Evolutionary conservation across 2,329 filamentous ascomycete genomes (phyloP).

Genomic region (Drechslerella stenobrocha): DNA sequence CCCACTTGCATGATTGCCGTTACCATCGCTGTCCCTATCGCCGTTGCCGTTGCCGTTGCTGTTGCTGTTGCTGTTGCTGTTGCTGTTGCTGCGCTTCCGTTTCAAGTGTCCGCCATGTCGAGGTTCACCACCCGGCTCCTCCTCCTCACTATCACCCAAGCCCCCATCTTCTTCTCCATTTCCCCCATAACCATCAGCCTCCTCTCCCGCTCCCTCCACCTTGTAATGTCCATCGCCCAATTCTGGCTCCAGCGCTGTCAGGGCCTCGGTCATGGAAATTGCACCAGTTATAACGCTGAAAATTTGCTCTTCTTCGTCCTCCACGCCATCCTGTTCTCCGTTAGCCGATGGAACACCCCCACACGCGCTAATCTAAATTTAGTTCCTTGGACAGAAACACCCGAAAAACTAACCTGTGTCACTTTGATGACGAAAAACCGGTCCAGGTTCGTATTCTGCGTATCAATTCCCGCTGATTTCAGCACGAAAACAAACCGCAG

Average conservation of each 20-base stretch:
- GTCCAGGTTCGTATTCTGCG: slow-evolving; percentile 40
- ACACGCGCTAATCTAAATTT: slow-evolving; percentile 8
- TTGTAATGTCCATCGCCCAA: slow-evolving; percentile 31
- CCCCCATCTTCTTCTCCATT: background rate
- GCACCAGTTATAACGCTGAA: slow-evolving; percentile 39
- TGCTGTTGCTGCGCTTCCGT: slow-evolving; percentile 39
- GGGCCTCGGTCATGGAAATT: slow-evolving; percentile 43
- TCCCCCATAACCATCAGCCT: background rate
- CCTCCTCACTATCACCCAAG: slow-evolving; percentile 27
- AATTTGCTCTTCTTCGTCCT: slow-evolving; percentile 39
- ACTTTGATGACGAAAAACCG: too few species aligned
- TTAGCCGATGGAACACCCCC: slow-evolving; percentile 27
- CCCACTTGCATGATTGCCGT: background rate
- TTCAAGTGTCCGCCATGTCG: slow-evolving; percentile 25
- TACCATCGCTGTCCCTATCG: background rate
- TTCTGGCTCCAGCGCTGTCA: slow-evolving; percentile 25
- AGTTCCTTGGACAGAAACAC: too few species aligned
- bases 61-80: background rate
- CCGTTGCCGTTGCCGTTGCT: slow-evolving; percentile 11
- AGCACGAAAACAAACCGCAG: slow-evolving; percentile 45
- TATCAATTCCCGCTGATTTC: slow-evolving; percentile 34
- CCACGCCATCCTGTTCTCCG: slow-evolving; percentile 34
- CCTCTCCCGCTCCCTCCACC: background rate
- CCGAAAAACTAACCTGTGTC: slow-evolving; percentile 36
- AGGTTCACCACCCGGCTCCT: slow-evolving; percentile 1